Conservation (phyloP, 306 rosid species). For the Fagus sylvatica region DNA sequence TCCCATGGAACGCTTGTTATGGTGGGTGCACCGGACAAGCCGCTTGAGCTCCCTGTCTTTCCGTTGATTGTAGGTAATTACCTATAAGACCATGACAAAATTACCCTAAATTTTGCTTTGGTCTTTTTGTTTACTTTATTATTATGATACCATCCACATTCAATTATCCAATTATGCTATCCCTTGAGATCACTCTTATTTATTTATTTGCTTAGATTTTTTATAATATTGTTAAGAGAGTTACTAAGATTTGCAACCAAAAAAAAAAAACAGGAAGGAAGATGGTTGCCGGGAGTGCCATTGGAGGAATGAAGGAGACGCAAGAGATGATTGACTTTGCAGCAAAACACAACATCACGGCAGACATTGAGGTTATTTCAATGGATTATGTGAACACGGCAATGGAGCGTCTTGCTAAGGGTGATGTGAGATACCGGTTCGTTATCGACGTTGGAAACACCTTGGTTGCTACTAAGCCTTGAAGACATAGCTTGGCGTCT, state of each 20-base stretch:
- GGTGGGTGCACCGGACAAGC: slow-evolving; percentile 40
- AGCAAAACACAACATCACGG: slow-evolving; percentile 28
- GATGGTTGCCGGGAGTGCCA: slow-evolving; percentile 6
- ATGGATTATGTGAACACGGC: slow-evolving; percentile 25
- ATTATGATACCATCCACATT: too few relatives aligned
- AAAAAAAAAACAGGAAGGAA: slow-evolving; percentile 10
- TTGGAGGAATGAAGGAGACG: slow-evolving; percentile 28
- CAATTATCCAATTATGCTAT: too few relatives aligned
- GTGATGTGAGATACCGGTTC: slow-evolving; percentile 21
- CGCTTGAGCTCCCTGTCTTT: slow-evolving; percentile 26
- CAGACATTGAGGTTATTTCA: slow-evolving; percentile 3
- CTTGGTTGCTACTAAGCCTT: neutral
- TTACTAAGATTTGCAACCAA: neutral
- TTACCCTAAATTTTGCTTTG: too few relatives aligned
- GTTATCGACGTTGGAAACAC: slow-evolving; percentile 31
- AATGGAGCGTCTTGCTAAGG: slow-evolving; percentile 17
- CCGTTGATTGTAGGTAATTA: slow-evolving; percentile 21
- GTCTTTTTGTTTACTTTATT: too few relatives aligned
- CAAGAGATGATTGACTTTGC: slow-evolving; percentile 36
- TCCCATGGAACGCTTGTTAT: slow-evolving; percentile 33
- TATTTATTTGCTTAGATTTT: too few relatives aligned
- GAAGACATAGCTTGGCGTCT: neutral
- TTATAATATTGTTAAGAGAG: neutral
- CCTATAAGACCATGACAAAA: neutral
- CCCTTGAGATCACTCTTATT: too few relatives aligned